Conservation (phyloP, 768 basidiomycete genomes). For the Tulasnella sp. region DNA sequence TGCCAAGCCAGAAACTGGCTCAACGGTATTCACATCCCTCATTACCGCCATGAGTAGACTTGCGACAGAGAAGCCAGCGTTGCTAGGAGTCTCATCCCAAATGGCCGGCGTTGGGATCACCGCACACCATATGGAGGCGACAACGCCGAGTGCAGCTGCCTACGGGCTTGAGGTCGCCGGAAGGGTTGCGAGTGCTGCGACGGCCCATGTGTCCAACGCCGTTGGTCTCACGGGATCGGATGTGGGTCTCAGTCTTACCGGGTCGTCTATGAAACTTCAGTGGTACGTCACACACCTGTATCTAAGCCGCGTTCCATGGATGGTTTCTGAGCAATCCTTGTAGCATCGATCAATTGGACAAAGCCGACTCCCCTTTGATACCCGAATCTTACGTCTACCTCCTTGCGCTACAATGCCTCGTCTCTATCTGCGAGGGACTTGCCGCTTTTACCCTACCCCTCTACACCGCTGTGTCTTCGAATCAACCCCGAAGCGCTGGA, state of each 20-base stretch:
- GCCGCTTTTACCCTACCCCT: slow-evolving; percentile 61
- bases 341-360: slow-evolving; percentile 97
- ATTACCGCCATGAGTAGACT: slow-evolving; percentile 77
- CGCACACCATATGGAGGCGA: slow-evolving; percentile 26
- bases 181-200: slow-evolving; percentile 73
- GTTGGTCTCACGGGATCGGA: slow-evolving; percentile 74
- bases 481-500: slow-evolving; percentile 50
- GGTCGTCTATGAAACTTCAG: slow-evolving; percentile 78
- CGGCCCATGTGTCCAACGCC: slow-evolving; percentile 72
- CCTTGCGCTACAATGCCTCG: slow-evolving; percentile 77
- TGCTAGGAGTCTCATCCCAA: slow-evolving; percentile 69
- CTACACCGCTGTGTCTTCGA: slow-evolving; percentile 61
- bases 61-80: slow-evolving; percentile 75
- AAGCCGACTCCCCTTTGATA: slow-evolving; percentile 86
- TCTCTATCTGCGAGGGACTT: slow-evolving; percentile 79
- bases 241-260: slow-evolving; percentile 58
- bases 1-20: slow-evolving; percentile 33
- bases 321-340: slow-evolving; percentile 13
- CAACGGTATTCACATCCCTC: slow-evolving; percentile 58
- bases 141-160: slow-evolving; percentile 29
- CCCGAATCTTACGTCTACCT: slow-evolving; percentile 93
- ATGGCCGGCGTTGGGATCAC: slow-evolving; percentile 69
- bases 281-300: slow-evolving; percentile 44
- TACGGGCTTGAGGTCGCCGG: slow-evolving; percentile 68
- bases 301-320: neutral